phyloP scores from a whole-genome alignment of 2,329 filamentous ascomycete genomes.

The Clonostachys chloroleuca region DNA sequence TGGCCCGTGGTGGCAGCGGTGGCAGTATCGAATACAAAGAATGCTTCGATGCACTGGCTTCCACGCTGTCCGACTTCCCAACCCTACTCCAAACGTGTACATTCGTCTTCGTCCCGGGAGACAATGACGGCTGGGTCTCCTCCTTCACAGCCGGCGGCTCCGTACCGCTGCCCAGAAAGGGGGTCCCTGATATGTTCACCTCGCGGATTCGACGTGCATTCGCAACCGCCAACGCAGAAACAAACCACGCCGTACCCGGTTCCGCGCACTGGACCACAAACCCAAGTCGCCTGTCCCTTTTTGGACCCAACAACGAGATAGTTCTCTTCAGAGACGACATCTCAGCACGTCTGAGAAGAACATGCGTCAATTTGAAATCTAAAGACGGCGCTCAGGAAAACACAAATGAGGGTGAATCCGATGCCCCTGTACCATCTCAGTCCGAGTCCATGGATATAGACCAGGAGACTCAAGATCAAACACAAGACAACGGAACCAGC shows the following conservation, averaged over 20 bases:
- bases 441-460: slow-evolving; percentile 35
- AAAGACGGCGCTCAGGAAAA: slow-evolving; percentile 23
- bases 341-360: slow-evolving; percentile 71
- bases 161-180: slow-evolving; percentile 62
- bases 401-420: slow-evolving; percentile 3
- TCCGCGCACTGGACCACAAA: slow-evolving; percentile 85
- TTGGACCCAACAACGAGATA: slow-evolving; percentile 84
- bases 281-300: slow-evolving; percentile 75
- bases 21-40: slow-evolving; percentile 97
- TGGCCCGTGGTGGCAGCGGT: slow-evolving; percentile 64
- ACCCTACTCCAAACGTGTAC: slow-evolving; percentile 72
- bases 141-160: slow-evolving; percentile 75
- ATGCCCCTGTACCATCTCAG: slow-evolving; percentile 5
- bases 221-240: slow-evolving; percentile 69
- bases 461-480: background rate
- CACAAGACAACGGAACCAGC: slow-evolving; percentile 6
- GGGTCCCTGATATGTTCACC: slow-evolving; percentile 85
- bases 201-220: slow-evolving; percentile 80
- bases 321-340: slow-evolving; percentile 86
- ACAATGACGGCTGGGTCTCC: slow-evolving; percentile 96
- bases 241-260: slow-evolving; percentile 32
- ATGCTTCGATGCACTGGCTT: slow-evolving; percentile 84
- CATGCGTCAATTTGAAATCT: slow-evolving; percentile 65
- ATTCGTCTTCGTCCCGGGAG: slow-evolving; percentile 90
- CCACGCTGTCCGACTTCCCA: slow-evolving; percentile 78